Percentiles rank a stretch among this genome's conserved stretches.
phyloP scores from a whole-genome alignment of 1,284 basidiomycete species.

The Fomitopsis schrenkii region DNA sequence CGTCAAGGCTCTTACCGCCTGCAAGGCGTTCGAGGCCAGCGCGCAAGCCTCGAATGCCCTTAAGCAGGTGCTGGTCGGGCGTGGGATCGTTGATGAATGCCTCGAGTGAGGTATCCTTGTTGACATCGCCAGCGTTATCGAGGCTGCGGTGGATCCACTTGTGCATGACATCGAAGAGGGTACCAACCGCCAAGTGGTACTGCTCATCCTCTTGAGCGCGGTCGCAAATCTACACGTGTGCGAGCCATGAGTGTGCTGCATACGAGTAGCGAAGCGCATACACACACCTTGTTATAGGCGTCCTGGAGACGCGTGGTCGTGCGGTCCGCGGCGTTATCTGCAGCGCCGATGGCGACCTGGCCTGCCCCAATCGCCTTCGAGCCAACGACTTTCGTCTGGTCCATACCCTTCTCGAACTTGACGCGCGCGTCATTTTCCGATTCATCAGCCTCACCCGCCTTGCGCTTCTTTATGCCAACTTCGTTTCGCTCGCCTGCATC shows the following conservation, averaged over 20 bases:
- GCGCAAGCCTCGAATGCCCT: constrained; percentile 42
- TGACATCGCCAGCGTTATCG: constrained; percentile 42
- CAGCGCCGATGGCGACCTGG: constrained; percentile 37
- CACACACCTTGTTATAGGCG: constrained; percentile 47
- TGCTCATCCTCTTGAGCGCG: constrained; percentile 54
- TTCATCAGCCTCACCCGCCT: constrained; percentile 40
- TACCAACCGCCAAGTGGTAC: constrained; percentile 52
- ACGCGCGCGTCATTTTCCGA: constrained; percentile 37
- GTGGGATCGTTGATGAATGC: constrained; percentile 55
- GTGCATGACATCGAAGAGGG: constrained; percentile 49
- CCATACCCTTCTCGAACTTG: constrained; percentile 62
- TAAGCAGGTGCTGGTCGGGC: constrained; percentile 50
- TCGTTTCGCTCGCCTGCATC: constrained; percentile 53
- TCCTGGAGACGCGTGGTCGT: constrained; percentile 40
- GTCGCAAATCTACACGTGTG: constrained; percentile 47
- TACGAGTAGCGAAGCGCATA: background rate
- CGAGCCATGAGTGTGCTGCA: background rate
- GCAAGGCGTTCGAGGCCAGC: constrained; percentile 47
- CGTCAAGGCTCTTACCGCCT: constrained; percentile 40
- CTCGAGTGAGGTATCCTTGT: constrained; percentile 40
- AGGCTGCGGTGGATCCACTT: constrained; percentile 53
- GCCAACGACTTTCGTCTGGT: constrained; percentile 52
- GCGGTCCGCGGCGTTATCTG: constrained; percentile 40
- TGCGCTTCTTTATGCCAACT: constrained; percentile 44
- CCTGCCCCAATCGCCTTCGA: constrained; percentile 49